These are phyloP conservation scores for Zasmidium citrigriseum DNA, from an alignment of 2,329 filamentous ascomycete genomes.

Conservation along the genomic window DNA sequence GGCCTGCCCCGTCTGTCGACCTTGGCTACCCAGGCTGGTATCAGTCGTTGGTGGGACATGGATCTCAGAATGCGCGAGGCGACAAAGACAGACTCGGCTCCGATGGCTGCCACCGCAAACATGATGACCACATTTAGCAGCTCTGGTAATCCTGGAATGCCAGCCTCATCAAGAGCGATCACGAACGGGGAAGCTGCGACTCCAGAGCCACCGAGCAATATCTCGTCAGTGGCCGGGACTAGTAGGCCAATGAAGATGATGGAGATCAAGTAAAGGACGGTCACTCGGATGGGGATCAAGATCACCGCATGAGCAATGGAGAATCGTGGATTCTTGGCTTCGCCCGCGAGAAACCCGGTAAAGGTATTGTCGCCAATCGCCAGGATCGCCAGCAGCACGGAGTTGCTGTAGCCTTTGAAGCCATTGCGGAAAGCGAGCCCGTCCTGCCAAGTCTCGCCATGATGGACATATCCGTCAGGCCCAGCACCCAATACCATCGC, in stretches of 20 bases:
- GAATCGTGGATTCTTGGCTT: slow-evolving; percentile 41
- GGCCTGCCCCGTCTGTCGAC: slow-evolving; percentile 82
- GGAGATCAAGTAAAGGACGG: slow-evolving; percentile 40
- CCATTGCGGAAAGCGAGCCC: slow-evolving; percentile 48
- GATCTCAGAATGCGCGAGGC: slow-evolving; percentile 59
- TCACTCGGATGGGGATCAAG: slow-evolving; percentile 43
- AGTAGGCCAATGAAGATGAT: slow-evolving; percentile 33
- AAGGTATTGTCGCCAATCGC: slow-evolving; percentile 46
- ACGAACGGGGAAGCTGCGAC: slow-evolving; percentile 61
- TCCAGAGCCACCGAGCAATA: slow-evolving; percentile 25
- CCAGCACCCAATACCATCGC: slow-evolving; percentile 62
- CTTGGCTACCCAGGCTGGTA: slow-evolving; percentile 73
- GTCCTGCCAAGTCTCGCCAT: slow-evolving; percentile 35
- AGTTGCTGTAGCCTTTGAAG: slow-evolving; percentile 62
- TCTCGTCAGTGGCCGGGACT: slow-evolving; percentile 21
- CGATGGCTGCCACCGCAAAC: slow-evolving; percentile 58
- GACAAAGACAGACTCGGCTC: slow-evolving; percentile 59
- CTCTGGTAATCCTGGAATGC: slow-evolving; percentile 58
- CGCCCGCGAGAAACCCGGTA: slow-evolving; percentile 41
- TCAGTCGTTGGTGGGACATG: slow-evolving; percentile 56
- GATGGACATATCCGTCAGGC: slow-evolving; percentile 59
- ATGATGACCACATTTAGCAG: slow-evolving; percentile 68
- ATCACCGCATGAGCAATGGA: slow-evolving; percentile 44
- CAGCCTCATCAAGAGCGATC: slow-evolving; percentile 61
- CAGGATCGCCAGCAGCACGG: slow-evolving; percentile 39